Percentiles rank a stretch among this genome's conserved stretches.
Evolutionary conservation across 1,284 basidiomycete genomes (phyloP).

Genomic region (Cerrena zonata): DNA sequence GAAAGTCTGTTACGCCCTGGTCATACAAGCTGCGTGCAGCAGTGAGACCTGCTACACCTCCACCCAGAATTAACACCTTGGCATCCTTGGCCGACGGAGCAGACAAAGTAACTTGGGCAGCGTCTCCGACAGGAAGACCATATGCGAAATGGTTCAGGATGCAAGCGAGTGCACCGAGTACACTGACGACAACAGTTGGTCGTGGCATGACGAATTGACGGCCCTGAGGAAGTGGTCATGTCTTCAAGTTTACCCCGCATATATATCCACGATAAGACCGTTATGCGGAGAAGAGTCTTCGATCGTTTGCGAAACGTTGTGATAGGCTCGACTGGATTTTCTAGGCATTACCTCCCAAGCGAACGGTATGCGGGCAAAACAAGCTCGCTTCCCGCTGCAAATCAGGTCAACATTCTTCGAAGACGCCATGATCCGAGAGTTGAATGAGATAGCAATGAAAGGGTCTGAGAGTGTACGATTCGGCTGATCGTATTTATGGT

Average conservation of each 20-base stretch:
- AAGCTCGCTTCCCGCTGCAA: not conserved
- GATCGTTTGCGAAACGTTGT: not conserved
- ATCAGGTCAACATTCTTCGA: not conserved
- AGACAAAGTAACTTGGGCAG: not conserved
- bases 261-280: not conserved
- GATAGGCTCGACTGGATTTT: not conserved
- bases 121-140: not conserved
- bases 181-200: not conserved
- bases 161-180: not conserved
- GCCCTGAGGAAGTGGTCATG: not conserved
- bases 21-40: slow-evolving; percentile 55
- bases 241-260: too few relatives aligned
- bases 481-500: too few relatives aligned
- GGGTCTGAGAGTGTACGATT: too few relatives aligned
- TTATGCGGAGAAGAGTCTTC: not conserved
- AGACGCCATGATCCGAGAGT: not conserved
- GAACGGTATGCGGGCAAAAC: not conserved
- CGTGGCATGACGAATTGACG: not conserved
- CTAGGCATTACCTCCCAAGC: not conserved
- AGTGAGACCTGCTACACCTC: slow-evolving; percentile 60
- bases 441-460: not conserved
- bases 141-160: not conserved
- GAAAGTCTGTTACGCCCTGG: slow-evolving; percentile 49
- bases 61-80: slow-evolving; percentile 49
- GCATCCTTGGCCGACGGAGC: slow-evolving; percentile 12